Percentiles rank a stretch among this genome's conserved stretches.
Conservation (phyloP, 1,284 basidiomycete genomes). For the Retiboletus fuscus region DNA sequence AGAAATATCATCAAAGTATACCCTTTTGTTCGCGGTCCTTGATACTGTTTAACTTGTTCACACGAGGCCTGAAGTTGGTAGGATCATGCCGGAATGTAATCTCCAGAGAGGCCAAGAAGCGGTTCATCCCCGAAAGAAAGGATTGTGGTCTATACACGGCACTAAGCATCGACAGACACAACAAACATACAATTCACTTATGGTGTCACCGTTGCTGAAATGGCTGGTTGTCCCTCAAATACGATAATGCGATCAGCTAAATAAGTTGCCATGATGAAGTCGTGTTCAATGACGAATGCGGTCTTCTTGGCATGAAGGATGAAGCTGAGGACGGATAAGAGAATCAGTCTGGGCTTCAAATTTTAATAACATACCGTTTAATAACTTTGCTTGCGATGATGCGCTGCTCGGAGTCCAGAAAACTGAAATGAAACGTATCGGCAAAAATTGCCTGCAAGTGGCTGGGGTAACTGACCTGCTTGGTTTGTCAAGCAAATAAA, state of each 20-base stretch:
- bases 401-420: conserved; percentile 98
- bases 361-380: conserved; percentile 73
- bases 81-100: conserved; percentile 98
- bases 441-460: conserved; percentile 5
- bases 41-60: conserved; percentile 93
- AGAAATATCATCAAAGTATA: conserved; percentile 51
- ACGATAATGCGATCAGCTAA: conserved; percentile 97
- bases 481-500: conserved; percentile 91
- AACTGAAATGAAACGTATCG: conserved; percentile 60
- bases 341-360: conserved; percentile 1
- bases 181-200: conserved; percentile 53
- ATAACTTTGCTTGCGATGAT: conserved; percentile 97
- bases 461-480: conserved; percentile 60
- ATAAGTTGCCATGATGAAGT: conserved; percentile 98
- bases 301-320: conserved; percentile 96
- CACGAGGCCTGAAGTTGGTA: conserved; percentile 92
- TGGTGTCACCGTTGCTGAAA: conserved; percentile 88
- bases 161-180: conserved; percentile 21
- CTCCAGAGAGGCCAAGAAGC: conserved; percentile 91
- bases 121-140: conserved; percentile 89
- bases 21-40: conserved; percentile 96
- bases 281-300: conserved; percentile 97
- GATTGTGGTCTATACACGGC: conserved; percentile 74
- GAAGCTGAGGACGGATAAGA: conserved; percentile 64
- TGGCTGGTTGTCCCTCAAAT: conserved; percentile 88